Percentiles rank a stretch among this genome's conserved stretches.
Conservation (phyloP, 371 early-diverging fungal species). For the Paraphysoderma sedebokerense region DNA sequence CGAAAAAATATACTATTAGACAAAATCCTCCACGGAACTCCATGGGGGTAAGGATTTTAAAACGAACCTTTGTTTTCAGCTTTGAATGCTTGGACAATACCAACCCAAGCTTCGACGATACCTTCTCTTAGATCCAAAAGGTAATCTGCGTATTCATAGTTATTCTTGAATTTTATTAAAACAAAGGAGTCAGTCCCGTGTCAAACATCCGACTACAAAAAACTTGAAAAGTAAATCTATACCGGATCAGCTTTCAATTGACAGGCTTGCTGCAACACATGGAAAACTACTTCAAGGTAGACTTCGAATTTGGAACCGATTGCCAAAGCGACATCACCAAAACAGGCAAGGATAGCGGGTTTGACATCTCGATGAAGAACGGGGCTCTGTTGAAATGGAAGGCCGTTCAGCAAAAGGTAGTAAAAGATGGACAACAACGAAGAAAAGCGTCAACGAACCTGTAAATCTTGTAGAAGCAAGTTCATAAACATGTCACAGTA, state of each 20-base stretch:
- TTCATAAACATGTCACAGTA: slow-evolving; percentile 75
- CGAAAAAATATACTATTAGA: too few relatives aligned
- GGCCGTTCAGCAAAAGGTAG: not conserved
- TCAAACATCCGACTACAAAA: not conserved
- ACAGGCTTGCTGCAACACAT: slow-evolving; percentile 68
- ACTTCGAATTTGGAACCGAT: slow-evolving; percentile 57
- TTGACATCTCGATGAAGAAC: slow-evolving; percentile 69
- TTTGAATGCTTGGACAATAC: slow-evolving; percentile 82
- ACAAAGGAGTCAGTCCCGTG: slow-evolving; percentile 2
- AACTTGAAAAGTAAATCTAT: slow-evolving; percentile 3
- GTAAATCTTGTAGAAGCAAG: slow-evolving; percentile 54
- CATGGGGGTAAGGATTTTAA: too few relatives aligned
- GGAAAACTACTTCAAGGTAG: slow-evolving; percentile 67
- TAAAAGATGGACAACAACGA: too few relatives aligned
- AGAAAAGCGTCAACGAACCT: slow-evolving; percentile 20
- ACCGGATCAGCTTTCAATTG: slow-evolving; percentile 33
- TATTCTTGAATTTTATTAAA: slow-evolving; percentile 13
- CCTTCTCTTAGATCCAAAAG: slow-evolving; percentile 64
- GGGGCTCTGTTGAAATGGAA: slow-evolving; percentile 21
- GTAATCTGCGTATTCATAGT: slow-evolving; percentile 68
- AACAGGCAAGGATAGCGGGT: slow-evolving; percentile 80
- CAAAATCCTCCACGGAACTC: too few relatives aligned
- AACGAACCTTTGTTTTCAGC: slow-evolving; percentile 24
- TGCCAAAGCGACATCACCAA: slow-evolving; percentile 95
- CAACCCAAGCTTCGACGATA: slow-evolving; percentile 85